A percentile compares a stretch with the other conserved stretches of the same genome.
phyloP scores from a whole-genome alignment of 2,329 filamentous ascomycete species.

The Colletotrichum orbiculare region DNA sequence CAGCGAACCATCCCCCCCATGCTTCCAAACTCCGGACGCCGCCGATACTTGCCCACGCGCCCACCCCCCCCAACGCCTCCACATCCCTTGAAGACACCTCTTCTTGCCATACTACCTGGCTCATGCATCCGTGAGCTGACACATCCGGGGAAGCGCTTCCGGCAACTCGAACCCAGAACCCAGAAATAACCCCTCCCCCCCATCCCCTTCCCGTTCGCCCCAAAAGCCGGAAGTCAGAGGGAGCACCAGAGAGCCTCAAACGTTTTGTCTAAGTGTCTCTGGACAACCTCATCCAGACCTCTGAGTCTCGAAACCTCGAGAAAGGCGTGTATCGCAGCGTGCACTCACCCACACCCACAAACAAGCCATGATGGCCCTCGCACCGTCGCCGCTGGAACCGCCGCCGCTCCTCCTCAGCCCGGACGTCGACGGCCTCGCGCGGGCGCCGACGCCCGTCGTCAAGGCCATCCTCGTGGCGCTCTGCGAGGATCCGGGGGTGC shows the following conservation, averaged over 20 bases:
- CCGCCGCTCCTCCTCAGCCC: slow-evolving; percentile 15
- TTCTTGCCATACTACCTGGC: background rate
- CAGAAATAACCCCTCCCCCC: slow-evolving; percentile 29
- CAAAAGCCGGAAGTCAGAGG: background rate
- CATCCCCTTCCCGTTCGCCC: too few relatives aligned
- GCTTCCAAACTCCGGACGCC: slow-evolving; percentile 16
- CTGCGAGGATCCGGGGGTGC: slow-evolving; percentile 31
- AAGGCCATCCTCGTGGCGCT: slow-evolving; percentile 37
- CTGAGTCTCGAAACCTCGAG: background rate
- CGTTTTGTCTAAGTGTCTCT: slow-evolving; percentile 1
- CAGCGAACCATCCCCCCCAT: background rate
- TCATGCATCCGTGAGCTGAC: slow-evolving; percentile 37
- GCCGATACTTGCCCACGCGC: slow-evolving; percentile 6
- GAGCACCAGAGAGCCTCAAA: slow-evolving; percentile 23
- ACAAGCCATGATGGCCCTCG: slow-evolving; percentile 15
- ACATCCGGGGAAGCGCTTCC: slow-evolving; percentile 36
- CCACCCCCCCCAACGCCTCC: slow-evolving; percentile 13
- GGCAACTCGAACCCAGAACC: slow-evolving; percentile 34
- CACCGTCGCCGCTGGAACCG: slow-evolving; percentile 20
- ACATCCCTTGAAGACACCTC: slow-evolving; percentile 30
- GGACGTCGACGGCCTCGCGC: slow-evolving; percentile 34
- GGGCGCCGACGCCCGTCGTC: slow-evolving; percentile 28
- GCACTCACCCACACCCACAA: too few relatives aligned
- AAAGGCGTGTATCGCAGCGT: too few relatives aligned
- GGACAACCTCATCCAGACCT: too few relatives aligned